phyloP scores from a whole-genome alignment of 345 rosid species.

The Populus ilicifolia region DNA sequence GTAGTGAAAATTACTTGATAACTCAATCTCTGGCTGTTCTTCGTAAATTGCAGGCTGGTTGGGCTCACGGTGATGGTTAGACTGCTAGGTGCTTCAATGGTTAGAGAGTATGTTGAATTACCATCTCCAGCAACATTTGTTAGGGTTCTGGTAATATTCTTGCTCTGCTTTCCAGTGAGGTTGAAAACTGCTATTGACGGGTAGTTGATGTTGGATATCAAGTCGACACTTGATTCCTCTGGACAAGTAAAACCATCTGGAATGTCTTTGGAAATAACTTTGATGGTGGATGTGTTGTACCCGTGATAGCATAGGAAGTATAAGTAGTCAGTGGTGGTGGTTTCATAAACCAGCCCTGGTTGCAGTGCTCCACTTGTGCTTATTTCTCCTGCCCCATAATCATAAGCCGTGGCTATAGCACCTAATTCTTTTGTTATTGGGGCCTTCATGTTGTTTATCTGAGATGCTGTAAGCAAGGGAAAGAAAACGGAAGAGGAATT shows the following conservation, averaged over 20 bases:
- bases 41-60: not conserved
- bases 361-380: slow-evolving; percentile 47
- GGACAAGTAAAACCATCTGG: slow-evolving; percentile 56
- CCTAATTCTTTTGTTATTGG: slow-evolving; percentile 54
- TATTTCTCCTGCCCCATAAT: slow-evolving; percentile 67
- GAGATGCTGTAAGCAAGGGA: slow-evolving; percentile 43
- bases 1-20: slow-evolving; percentile 47
- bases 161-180: slow-evolving; percentile 35
- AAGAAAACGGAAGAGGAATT: slow-evolving; percentile 9
- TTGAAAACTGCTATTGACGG: slow-evolving; percentile 62
- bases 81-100: not conserved
- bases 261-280: slow-evolving; percentile 32
- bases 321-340: slow-evolving; percentile 53
- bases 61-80: not conserved
- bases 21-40: slow-evolving; percentile 34
- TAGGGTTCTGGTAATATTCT: slow-evolving; percentile 47
- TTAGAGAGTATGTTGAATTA: slow-evolving; percentile 30
- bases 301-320: slow-evolving; percentile 71
- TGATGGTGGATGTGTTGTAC: slow-evolving; percentile 41
- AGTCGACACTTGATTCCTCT: slow-evolving; percentile 34
- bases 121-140: slow-evolving; percentile 64
- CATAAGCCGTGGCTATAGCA: slow-evolving; percentile 51
- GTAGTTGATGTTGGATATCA: slow-evolving; percentile 63
- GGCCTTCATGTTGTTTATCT: slow-evolving; percentile 50
- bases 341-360: slow-evolving; percentile 80